Evolutionary conservation across 257 asterid species (phyloP).

Genomic region (Capsicum baccatum): DNA sequence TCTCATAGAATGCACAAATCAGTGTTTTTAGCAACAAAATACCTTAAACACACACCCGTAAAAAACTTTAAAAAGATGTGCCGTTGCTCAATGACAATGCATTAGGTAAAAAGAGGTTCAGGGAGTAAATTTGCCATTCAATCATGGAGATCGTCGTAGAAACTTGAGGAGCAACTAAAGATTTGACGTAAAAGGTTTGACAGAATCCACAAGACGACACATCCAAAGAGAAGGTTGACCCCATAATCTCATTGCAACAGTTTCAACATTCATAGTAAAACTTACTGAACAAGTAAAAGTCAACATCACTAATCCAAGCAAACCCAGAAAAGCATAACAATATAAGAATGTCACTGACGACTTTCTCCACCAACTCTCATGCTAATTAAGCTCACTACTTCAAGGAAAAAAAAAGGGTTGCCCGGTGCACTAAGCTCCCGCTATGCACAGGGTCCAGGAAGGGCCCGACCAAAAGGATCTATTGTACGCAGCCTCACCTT

Average conservation of each 20-base stretch:
- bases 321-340: background rate
- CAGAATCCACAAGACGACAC: background rate
- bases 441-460: too few relatives aligned
- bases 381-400: background rate
- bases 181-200: background rate
- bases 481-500: too few relatives aligned
- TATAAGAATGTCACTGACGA: background rate
- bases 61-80: background rate
- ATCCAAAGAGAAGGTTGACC: background rate
- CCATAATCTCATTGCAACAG: too few relatives aligned
- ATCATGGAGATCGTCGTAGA: background rate
- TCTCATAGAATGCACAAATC: background rate
- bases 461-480: too few relatives aligned
- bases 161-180: background rate
- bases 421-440: too few relatives aligned
- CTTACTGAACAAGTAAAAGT: background rate
- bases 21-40: background rate
- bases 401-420: background rate
- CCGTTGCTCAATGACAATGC: background rate
- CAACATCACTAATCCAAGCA: constrained; percentile 8
- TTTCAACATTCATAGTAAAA: background rate
- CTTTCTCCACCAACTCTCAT: background rate
- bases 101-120: background rate
- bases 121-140: constrained; percentile 2
- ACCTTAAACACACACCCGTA: background rate